Base-by-base conservation (phyloP, 2,329 filamentous ascomycete genomes). In the Cryphonectria parasitica region DNA sequence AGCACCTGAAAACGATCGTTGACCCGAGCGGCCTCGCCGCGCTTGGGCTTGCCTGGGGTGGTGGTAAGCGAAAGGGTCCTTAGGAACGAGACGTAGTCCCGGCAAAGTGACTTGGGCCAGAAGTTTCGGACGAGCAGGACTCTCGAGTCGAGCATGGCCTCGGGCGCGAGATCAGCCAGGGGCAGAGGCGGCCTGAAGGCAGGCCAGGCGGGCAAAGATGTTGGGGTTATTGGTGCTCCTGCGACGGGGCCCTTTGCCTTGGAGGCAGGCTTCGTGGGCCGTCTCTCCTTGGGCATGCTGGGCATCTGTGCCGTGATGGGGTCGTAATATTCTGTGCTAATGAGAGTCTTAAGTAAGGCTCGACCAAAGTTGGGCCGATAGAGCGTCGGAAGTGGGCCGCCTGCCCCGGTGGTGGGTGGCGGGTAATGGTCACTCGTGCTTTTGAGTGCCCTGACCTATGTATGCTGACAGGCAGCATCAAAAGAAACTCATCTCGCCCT, bases 1-100 rank as follows among this genome's bases (percentile, higher is more conserved):
- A 94, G 84, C 28, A 97, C 83, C 81, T 97, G 93, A 76, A 92
- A 97, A 15, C 95, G 89, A 78, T 98, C 95, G 78, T 98, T 98
- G 63, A 97, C 92, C 49, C 95, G 87, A 10, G 93, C 87, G 1
- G 94, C 94, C 69, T 96, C 91, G 64, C 92, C 93, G 72, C 89
- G 90, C 79, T 92, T 95, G 1, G 93, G 93, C 72, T 89, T 90
- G 0, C 89, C 89, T 0, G 93, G 93, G 0, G 93, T 97, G 0
- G 93, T 97, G 61, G 87, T 87, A 62, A 97, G 82, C 0, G 93
- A 90, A 2, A 97, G 81, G 0, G 86, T 87, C 68, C 81, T 81
- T 0, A 97, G 86, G 76, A 95, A 96, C 0, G 88, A 85, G 65
- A 94, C 87, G 78, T 95, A 97, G 69, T 86, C 89, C 75, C 90